Base-by-base conservation (phyloP, 2,329 filamentous ascomycete species). In the Exophiala alcalophila region DNA sequence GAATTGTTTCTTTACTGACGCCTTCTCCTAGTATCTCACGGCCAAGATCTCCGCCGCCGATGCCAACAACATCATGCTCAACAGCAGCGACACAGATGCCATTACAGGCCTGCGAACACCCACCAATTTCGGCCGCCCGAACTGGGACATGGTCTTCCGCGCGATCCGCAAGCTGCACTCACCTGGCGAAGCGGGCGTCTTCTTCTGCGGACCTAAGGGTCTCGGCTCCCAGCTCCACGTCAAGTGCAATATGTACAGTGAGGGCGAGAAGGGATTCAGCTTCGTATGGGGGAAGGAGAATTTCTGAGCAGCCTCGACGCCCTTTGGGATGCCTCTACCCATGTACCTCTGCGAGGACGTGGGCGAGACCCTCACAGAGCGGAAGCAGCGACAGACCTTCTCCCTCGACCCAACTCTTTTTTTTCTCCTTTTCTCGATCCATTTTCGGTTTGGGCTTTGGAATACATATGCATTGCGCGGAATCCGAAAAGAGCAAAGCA, bases 51-150 rank as follows among this genome's bases (percentile, higher is more conserved):
- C 89, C 71, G 77, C 80, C 18, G 85, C 90, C 62, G 86, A 91
- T 60, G 86, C 86, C 35, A 89, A 85, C 31, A 91, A 92, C 68
- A 91, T 92, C 69, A 91, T 91, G 85, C 89, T 91, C 73, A 90
- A 91, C 69, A 47, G 34, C 60, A 83, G 84, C 54, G 84, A 91
- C 62, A 84, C 84, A 65, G 86, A 92, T 63, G 81, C 86, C 57
- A 90, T 92, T 61, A 92, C 86, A 0, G 86, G 87, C 40, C 75
- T 92, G 20, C 77, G 85, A 34, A 83, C 85, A 40, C 86, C 86
- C 14, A 92, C 86, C 29, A 92, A 89, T 69, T 89, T 92, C 61
- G 87, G 87, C 40, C 74, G 86, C 16, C 87, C 87, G 11, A 91
- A 92, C 67, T 92, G 87, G 87, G 85, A 92, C 61, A 87, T 87